A percentile compares a stretch with the other conserved stretches of the same genome.
Evolutionary conservation across 2,329 filamentous ascomycete species (phyloP).

Genomic region (Scedosporium minutisporum): DNA sequence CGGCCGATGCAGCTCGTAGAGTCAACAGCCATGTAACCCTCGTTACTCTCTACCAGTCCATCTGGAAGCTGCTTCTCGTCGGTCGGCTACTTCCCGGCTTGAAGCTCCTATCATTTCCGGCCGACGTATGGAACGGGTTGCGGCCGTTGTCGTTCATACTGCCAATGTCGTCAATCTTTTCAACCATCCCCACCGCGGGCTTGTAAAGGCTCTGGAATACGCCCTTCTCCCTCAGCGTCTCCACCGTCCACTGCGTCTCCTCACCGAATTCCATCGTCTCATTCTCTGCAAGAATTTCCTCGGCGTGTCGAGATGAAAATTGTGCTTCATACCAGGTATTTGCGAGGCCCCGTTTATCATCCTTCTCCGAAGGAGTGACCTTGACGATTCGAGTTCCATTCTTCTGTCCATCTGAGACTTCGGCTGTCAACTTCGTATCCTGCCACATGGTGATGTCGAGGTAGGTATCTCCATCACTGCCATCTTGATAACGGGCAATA

Average conservation of each 20-base stretch:
- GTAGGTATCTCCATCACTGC: neutral
- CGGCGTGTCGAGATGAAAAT: neutral
- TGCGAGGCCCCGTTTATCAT: neutral
- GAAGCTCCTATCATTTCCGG: neutral
- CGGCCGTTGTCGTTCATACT: constrained; percentile 16
- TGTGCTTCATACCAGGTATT: constrained; percentile 6
- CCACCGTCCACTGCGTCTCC: constrained; percentile 15
- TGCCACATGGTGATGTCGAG: constrained; percentile 3
- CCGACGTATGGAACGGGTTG: neutral
- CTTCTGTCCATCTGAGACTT: neutral
- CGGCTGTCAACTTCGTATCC: neutral
- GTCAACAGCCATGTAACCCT: neutral
- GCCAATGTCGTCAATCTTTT: constrained; percentile 22
- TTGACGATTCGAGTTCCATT: neutral
- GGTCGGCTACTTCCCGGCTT: neutral
- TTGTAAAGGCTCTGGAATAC: constrained; percentile 17
- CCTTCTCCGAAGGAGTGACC: neutral
- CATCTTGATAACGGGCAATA: constrained; percentile 1
- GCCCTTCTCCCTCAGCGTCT: constrained; percentile 13
- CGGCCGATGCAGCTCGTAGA: too few species aligned
- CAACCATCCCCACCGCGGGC: constrained; percentile 19
- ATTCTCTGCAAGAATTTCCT: constrained; percentile 17
- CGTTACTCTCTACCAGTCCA: neutral
- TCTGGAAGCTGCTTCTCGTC: neutral
- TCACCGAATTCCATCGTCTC: constrained; percentile 16